Percentiles rank a stretch among this genome's conserved stretches.
These are phyloP conservation scores for Setaria italica DNA, from an alignment of 202 grass and related monocot genomes.

Conservation along the genomic window DNA sequence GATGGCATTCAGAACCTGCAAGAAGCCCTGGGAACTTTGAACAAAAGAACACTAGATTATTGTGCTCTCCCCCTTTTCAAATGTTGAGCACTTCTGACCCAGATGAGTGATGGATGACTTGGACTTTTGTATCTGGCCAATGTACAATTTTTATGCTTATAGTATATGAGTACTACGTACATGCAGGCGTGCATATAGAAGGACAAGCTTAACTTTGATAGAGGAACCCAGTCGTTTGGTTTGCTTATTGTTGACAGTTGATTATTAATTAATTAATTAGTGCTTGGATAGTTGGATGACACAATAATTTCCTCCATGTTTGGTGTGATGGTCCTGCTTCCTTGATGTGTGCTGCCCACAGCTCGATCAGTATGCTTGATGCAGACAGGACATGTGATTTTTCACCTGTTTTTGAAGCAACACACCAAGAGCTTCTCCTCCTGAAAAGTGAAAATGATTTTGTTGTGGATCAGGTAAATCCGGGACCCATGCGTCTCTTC, in stretches of 20 bases:
- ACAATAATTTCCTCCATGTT: neutral
- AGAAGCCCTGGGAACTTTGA: slow-evolving; percentile 29
- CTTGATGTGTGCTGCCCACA: neutral
- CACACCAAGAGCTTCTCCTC: neutral
- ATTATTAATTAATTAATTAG: neutral
- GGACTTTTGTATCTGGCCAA: neutral
- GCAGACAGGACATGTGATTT: neutral
- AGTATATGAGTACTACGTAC: neutral
- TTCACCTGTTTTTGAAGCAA: neutral
- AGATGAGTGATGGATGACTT: neutral
- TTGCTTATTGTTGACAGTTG: neutral
- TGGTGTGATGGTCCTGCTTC: neutral
- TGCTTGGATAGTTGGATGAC: neutral
- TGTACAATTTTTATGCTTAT: neutral
- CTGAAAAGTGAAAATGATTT: neutral
- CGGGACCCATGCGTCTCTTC: neutral
- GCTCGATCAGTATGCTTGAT: slow-evolving; percentile 2
- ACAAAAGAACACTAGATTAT: neutral
- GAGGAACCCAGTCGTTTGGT: neutral
- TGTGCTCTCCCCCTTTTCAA: neutral
- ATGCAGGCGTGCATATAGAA: neutral
- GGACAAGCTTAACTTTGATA: neutral
- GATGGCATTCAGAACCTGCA: slow-evolving; percentile 13
- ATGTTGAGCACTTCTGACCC: neutral
- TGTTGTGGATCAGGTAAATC: neutral